Evolutionary conservation across 2,329 filamentous ascomycete genomes (phyloP).

Genomic region (Cladosporium oxysporum): DNA sequence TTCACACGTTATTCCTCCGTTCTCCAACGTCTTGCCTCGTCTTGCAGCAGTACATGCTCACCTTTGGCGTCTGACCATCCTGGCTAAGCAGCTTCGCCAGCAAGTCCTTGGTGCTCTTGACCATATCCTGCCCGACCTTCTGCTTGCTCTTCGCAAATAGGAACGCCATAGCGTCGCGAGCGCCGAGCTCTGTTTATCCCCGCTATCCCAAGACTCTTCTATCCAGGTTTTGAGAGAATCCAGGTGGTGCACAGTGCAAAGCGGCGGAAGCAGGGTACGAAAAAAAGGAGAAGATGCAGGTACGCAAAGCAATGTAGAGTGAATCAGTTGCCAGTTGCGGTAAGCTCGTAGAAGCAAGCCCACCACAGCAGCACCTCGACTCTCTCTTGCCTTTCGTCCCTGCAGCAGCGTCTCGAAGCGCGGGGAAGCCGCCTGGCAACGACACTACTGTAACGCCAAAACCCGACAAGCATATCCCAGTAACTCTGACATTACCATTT

Average conservation of each 20-base stretch:
- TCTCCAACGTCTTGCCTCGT: not conserved
- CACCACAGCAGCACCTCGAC: not conserved
- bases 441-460: not conserved
- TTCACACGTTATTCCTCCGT: slow-evolving; percentile 5
- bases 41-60: slow-evolving; percentile 39
- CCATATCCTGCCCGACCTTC: slow-evolving; percentile 63
- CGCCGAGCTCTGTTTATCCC: slow-evolving; percentile 5
- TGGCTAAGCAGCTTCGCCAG: slow-evolving; percentile 58
- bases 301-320: not conserved
- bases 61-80: slow-evolving; percentile 55
- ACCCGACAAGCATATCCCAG: not conserved
- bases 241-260: not conserved
- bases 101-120: slow-evolving; percentile 64
- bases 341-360: slow-evolving; percentile 4
- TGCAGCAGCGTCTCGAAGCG: slow-evolving; percentile 2
- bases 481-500: not conserved
- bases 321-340: slow-evolving; percentile 4
- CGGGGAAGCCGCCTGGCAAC: slow-evolving; percentile 7
- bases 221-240: not conserved
- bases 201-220: not conserved
- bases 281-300: not conserved
- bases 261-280: not conserved
- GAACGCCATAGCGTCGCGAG: slow-evolving; percentile 62
- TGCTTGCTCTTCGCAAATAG: slow-evolving; percentile 65
- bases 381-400: slow-evolving; percentile 3